Conservation (phyloP, 1,284 basidiomycete species). For the Thelephora terrestris region DNA sequence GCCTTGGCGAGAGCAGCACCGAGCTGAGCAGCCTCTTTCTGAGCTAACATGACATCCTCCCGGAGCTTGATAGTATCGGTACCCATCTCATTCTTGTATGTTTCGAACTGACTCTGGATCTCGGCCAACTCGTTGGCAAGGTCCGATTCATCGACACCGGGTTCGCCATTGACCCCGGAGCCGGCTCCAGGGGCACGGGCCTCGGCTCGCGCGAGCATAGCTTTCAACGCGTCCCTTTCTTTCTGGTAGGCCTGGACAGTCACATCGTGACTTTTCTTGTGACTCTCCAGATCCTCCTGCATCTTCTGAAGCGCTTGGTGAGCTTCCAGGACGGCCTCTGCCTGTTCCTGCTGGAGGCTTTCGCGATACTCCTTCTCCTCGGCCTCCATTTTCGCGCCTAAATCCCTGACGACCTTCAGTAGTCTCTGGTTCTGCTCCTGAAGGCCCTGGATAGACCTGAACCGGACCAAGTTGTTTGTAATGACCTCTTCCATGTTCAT, state of each 20-base stretch:
- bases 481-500: conserved; percentile 72
- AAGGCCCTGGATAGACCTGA: conserved; percentile 70
- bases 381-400: conserved; percentile 69
- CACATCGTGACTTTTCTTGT: conserved; percentile 58
- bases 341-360: conserved; percentile 59
- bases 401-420: conserved; percentile 73
- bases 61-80: conserved; percentile 59
- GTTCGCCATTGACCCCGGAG: conserved; percentile 24
- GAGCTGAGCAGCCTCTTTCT: conserved; percentile 58
- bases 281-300: conserved; percentile 62
- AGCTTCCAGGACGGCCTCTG: conserved; percentile 78
- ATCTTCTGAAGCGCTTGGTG: conserved; percentile 78
- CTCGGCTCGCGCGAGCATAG: conserved; percentile 52
- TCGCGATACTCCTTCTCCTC: conserved; percentile 65
- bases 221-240: conserved; percentile 81
- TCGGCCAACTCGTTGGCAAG: conserved; percentile 53
- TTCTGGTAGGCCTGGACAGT: conserved; percentile 73
- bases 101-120: conserved; percentile 67
- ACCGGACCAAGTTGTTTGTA: conserved; percentile 84
- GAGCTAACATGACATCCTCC: conserved; percentile 56
- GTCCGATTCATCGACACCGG: conserved; percentile 25
- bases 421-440: conserved; percentile 89
- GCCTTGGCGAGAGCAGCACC: conserved; percentile 69
- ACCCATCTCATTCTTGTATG: conserved; percentile 71
- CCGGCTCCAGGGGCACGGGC: conserved; percentile 16